Percentiles rank a stretch among this genome's conserved stretches.
phyloP scores from a whole-genome alignment of 2,329 filamentous ascomycete species.

The Ophiocordyceps camponoti-leonardi region DNA sequence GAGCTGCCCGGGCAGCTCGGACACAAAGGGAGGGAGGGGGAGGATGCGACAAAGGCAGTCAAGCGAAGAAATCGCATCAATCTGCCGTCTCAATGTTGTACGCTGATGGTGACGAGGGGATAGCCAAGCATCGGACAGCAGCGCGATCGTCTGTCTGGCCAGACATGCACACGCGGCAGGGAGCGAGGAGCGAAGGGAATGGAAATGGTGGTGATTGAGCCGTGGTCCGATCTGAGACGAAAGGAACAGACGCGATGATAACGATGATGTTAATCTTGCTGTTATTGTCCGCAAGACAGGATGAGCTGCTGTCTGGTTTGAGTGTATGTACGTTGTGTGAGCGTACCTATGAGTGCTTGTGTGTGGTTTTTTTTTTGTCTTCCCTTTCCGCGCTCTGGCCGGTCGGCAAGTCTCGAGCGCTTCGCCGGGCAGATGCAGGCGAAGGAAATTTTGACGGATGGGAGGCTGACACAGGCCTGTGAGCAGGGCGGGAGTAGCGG shows the following conservation, averaged over 20 bases:
- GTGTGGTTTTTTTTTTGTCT: not conserved
- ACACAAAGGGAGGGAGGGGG: slow-evolving; percentile 3
- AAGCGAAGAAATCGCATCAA: slow-evolving; percentile 1
- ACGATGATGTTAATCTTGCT: not conserved
- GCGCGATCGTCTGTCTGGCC: not conserved
- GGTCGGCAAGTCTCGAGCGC: not conserved
- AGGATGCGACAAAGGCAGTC: not conserved
- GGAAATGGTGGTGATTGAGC: not conserved
- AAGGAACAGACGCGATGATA: not conserved
- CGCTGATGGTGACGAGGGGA: not conserved
- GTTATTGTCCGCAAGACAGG: not conserved
- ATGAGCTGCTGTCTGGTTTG: too few species aligned
- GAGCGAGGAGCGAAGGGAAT: not conserved
- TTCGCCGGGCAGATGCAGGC: not conserved
- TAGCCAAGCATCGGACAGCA: not conserved
- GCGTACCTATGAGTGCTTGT: not conserved
- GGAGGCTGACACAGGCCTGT: not conserved
- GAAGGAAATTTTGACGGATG: not conserved
- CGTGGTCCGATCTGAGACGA: not conserved
- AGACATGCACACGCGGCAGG: not conserved
- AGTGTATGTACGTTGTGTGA: too few species aligned
- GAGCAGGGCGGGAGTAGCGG: not conserved
- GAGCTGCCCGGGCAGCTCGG: slow-evolving; percentile 50
- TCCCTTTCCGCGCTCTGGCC: not conserved
- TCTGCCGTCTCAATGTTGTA: not conserved